A percentile compares a stretch with the other conserved stretches of the same genome.
These are phyloP conservation scores for Apiospora sp. DNA, from an alignment of 2,329 filamentous ascomycete genomes.

Conservation along the genomic window DNA sequence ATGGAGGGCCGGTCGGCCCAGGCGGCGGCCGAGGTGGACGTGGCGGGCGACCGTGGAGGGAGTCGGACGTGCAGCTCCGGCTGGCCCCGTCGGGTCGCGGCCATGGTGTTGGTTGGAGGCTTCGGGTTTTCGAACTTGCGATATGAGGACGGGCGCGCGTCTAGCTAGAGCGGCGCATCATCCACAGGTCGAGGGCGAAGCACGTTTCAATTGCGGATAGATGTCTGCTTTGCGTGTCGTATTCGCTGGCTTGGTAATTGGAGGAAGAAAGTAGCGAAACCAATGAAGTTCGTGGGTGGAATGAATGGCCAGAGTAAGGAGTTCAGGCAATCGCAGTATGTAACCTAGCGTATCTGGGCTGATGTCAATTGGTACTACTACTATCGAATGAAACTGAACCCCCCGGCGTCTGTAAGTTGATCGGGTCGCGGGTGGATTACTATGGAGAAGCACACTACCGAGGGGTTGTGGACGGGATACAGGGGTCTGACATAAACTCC, in stretches of 20 bases:
- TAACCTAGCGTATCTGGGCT: neutral
- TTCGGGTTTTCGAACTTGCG: neutral
- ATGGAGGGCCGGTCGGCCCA: conserved; percentile 65
- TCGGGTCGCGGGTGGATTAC: neutral
- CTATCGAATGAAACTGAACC: neutral
- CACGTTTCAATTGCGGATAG: neutral
- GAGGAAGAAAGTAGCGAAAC: neutral
- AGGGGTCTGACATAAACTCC: neutral
- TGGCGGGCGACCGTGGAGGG: conserved; percentile 32
- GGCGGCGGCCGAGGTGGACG: conserved; percentile 39
- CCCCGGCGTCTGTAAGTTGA: neutral
- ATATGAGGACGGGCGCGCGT: conserved; percentile 21
- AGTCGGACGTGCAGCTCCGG: conserved; percentile 44
- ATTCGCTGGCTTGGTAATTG: neutral
- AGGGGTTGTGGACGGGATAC: neutral
- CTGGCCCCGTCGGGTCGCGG: conserved; percentile 44
- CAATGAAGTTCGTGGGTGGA: neutral
- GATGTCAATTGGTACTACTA: neutral
- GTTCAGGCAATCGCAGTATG: neutral
- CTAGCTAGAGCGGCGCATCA: conserved; percentile 26
- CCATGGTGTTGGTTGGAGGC: conserved; percentile 36
- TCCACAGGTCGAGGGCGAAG: neutral
- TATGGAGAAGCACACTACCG: neutral
- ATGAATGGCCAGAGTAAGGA: neutral
- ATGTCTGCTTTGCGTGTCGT: neutral